A percentile compares a stretch with the other conserved stretches of the same genome.
phyloP scores from a whole-genome alignment of 495 filamentous ascomycete species.

The Neurospora cerealis region DNA sequence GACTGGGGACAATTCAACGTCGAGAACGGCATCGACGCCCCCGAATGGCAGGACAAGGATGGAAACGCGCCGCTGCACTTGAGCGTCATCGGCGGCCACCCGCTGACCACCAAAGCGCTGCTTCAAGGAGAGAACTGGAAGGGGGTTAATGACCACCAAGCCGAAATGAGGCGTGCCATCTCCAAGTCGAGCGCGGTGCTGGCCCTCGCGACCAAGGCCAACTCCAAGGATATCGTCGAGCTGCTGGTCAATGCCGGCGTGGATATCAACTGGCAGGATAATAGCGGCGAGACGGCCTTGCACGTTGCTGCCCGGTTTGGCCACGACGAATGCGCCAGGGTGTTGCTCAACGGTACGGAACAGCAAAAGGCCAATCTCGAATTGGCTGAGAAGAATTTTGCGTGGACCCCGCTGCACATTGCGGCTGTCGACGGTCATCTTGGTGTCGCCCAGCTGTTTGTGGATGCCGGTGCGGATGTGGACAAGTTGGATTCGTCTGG shows the following conservation, averaged over 20 bases:
- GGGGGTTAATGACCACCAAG: conserved; percentile 46
- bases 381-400: conserved; percentile 71
- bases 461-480: conserved; percentile 65
- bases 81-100: conserved; percentile 84
- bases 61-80: conserved; percentile 87
- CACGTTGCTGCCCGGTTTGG: conserved; percentile 89
- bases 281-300: conserved; percentile 84
- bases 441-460: conserved; percentile 55
- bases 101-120: conserved; percentile 69
- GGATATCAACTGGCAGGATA: conserved; percentile 89
- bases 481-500: conserved; percentile 72
- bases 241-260: conserved; percentile 84
- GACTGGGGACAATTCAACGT: conserved; percentile 82
- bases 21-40: conserved; percentile 72
- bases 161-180: conserved; percentile 53
- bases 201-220: conserved; percentile 74
- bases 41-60: conserved; percentile 83
- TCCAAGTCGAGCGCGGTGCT: conserved; percentile 85
- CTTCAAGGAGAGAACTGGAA: conserved; percentile 70
- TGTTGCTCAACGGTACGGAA: conserved; percentile 58
- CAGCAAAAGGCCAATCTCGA: conserved; percentile 67
- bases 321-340: conserved; percentile 66
- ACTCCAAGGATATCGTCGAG: conserved; percentile 72
- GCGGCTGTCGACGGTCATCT: conserved; percentile 81
- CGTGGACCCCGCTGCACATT: conserved; percentile 88